Conservation (phyloP, 2,329 filamentous ascomycete species). For the Talaromyces sp. region DNA sequence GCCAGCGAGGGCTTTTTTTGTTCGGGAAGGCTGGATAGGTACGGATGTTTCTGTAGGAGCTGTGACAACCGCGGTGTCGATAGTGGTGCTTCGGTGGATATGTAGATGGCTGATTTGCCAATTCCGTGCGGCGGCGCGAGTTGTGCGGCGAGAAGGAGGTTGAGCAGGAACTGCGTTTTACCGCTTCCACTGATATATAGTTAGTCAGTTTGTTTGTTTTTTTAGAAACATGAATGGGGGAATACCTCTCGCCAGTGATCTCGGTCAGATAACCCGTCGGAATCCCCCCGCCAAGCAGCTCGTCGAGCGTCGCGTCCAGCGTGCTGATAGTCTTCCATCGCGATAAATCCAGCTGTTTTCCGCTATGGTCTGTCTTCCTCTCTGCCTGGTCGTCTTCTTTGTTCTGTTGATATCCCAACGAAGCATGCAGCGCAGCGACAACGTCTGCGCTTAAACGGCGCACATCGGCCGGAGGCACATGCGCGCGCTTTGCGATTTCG, state of each 20-base stretch:
- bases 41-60: constrained; percentile 64
- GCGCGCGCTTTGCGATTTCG: constrained; percentile 80
- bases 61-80: constrained; percentile 77
- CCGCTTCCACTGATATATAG: constrained; percentile 62
- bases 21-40: constrained; percentile 45
- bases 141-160: constrained; percentile 77
- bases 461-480: constrained; percentile 74
- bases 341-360: constrained; percentile 27
- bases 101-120: constrained; percentile 74
- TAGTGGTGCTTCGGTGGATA: constrained; percentile 85
- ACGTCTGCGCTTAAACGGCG: constrained; percentile 67
- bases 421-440: constrained; percentile 60
- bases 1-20: constrained; percentile 60
- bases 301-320: constrained; percentile 69
- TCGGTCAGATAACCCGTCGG: constrained; percentile 79
- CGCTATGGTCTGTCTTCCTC: constrained; percentile 14
- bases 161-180: constrained; percentile 90
- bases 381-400: constrained; percentile 14
- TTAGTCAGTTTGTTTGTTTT: constrained; percentile 10
- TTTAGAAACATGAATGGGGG: constrained; percentile 7
- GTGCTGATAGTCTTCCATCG: constrained; percentile 67
- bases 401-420: constrained; percentile 41
- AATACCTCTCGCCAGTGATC: constrained; percentile 84
- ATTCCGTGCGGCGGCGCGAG: constrained; percentile 69
- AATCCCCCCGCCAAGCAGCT: constrained; percentile 69